Evolutionary conservation across 163 green algal species (phyloP), one percentile per base, ranked within the genome.

Genomic region (Chlamydomonas reinhardtii): DNA sequence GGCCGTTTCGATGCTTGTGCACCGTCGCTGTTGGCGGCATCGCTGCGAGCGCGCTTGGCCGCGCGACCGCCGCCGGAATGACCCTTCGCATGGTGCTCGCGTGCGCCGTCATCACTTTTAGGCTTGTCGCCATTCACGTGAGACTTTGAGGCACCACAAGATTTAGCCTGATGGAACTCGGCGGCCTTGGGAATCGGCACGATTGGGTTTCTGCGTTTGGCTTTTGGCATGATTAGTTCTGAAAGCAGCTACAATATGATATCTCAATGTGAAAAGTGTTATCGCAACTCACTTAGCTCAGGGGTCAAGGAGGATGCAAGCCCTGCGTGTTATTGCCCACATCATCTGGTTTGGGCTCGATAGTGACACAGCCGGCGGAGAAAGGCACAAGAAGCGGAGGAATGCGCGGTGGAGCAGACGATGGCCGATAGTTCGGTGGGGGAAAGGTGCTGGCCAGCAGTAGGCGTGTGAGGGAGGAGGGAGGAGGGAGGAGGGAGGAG

Each of bases 181-280:
- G n/a, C 76, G 8, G 43, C 27, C 19, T 84, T 84, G 16, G 39
- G 76, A 17, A 76, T 32, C 19, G 62, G 65, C 29, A 84, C 76
- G 16, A 84, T 56, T 24, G 76, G 76, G 0, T 27, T 37, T 31
- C 76, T 65, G 37, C 76, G 64, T 54, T 84, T 84, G 24, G 43
- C 64, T 48, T 84, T 84, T 4, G 76, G 64, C 76, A 84, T 48
- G 5, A n/a, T n/a, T n/a, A n/a, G n/a, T 84, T 31, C 25, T 37
- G 19, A 5, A 8, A 14, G 12, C 27, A 12, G 29, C n/a, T 27
- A 72, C 29, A 24, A 37, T n/a, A n/a, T n/a, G n/a, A n/a, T n/a
- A n/a, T n/a, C n/a, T n/a, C n/a, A n/a, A n/a, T n/a, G n/a, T 11
- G 16, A 72, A 34, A 27, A 20, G 15, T 66, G 25, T 8, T 17